phyloP scores from a whole-genome alignment of 2,329 filamentous ascomycete species.

The Fusarium neocosmosporiellum region DNA sequence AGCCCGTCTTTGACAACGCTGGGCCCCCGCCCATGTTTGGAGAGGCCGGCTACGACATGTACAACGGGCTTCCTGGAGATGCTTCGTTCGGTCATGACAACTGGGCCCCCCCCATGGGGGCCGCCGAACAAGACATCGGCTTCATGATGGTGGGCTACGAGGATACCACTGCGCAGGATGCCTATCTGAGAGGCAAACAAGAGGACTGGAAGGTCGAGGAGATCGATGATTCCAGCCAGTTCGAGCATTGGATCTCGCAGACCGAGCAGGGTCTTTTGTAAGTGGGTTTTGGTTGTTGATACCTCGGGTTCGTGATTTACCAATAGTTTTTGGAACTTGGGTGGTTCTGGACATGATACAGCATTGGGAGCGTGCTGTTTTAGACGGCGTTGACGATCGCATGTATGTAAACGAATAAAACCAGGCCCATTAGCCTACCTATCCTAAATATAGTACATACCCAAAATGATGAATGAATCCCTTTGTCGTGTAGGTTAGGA shows the following conservation, averaged over 20 bases:
- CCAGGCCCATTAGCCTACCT: neutral
- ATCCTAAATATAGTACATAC: neutral
- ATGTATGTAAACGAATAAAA: neutral
- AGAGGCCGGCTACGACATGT: slow-evolving; percentile 18
- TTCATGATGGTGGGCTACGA: slow-evolving; percentile 20
- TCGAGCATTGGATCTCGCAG: slow-evolving; percentile 48
- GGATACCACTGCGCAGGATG: slow-evolving; percentile 38
- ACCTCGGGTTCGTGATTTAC: neutral
- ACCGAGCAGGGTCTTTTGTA: slow-evolving; percentile 38
- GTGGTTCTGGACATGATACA: slow-evolving; percentile 17
- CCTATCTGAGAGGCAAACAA: slow-evolving; percentile 48
- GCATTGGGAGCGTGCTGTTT: slow-evolving; percentile 18
- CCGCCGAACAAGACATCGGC: slow-evolving; percentile 14
- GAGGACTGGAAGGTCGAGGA: slow-evolving; percentile 51
- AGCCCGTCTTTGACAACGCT: slow-evolving; percentile 16
- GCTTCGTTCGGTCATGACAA: slow-evolving; percentile 18
- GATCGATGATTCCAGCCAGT: slow-evolving; percentile 46
- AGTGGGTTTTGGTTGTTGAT: neutral
- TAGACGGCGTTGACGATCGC: slow-evolving; percentile 25
- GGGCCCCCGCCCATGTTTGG: slow-evolving; percentile 13
- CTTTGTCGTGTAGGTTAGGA: neutral
- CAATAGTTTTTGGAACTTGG: neutral
- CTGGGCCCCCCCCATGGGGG: slow-evolving; percentile 22
- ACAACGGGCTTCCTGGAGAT: slow-evolving; percentile 19
- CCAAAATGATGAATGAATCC: neutral